Conservation (phyloP, 768 basidiomycete species). For the Fomitopsis pulvina region DNA sequence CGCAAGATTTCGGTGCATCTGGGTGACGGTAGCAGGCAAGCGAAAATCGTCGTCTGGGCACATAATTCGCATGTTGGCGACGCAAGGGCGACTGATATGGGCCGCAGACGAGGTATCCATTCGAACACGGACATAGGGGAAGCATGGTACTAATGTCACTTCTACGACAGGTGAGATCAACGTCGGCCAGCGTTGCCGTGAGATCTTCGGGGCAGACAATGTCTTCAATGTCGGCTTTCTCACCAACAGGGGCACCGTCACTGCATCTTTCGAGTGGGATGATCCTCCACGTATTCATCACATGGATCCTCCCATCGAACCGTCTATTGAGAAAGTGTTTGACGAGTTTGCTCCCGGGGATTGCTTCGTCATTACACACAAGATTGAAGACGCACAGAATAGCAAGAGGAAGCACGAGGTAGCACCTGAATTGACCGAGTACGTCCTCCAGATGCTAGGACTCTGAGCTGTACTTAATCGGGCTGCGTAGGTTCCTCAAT, state of each 20-base stretch:
- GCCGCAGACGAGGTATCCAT: slow-evolving; percentile 13
- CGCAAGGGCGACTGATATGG: slow-evolving; percentile 24
- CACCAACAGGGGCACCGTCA: slow-evolving; percentile 22
- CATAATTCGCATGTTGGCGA: slow-evolving; percentile 27
- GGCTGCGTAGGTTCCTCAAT: slow-evolving; percentile 15
- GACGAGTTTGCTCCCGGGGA: slow-evolving; percentile 15
- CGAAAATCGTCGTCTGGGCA: slow-evolving; percentile 24
- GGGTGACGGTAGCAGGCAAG: slow-evolving; percentile 5
- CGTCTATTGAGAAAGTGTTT: slow-evolving; percentile 19
- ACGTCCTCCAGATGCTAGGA: too few species aligned
- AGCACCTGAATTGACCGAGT: slow-evolving; percentile 16
- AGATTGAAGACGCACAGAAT: slow-evolving; percentile 8
- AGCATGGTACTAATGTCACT: not conserved
- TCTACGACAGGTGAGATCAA: slow-evolving; percentile 21
- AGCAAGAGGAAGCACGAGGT: slow-evolving; percentile 15
- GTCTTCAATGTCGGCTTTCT: slow-evolving; percentile 24
- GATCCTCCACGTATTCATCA: slow-evolving; percentile 18
- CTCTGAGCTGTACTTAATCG: too few species aligned
- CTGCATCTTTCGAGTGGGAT: slow-evolving; percentile 23
- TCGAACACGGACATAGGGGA: not conserved
- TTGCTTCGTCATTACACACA: slow-evolving; percentile 15
- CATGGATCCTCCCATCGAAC: slow-evolving; percentile 18
- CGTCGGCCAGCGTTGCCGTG: slow-evolving; percentile 23
- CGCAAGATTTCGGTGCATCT: slow-evolving; percentile 13
- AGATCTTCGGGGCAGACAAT: slow-evolving; percentile 20